phyloP scores from a whole-genome alignment of 1,139 yeast species.

The Suhomyces wounanorum region DNA sequence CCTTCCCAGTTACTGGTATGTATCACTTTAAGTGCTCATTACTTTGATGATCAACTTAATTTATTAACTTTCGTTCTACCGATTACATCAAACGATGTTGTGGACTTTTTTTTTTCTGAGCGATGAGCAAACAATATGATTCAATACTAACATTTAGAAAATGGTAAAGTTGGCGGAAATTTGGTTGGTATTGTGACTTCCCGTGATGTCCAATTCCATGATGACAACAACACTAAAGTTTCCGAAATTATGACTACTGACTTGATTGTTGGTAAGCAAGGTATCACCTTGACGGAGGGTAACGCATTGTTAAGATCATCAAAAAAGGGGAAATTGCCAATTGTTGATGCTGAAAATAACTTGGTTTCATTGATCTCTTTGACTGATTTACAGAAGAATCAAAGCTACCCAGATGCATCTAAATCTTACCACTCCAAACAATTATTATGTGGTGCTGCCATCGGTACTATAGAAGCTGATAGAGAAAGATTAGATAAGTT shows the following conservation, averaged over 20 bases:
- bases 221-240: conserved; percentile 61
- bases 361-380: conserved; percentile 88
- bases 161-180: conserved; percentile 85
- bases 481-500: conserved; percentile 78
- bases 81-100: conserved; percentile 97
- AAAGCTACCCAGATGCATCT: conserved; percentile 90
- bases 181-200: conserved; percentile 94
- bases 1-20: conserved; percentile 99
- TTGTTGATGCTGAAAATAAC: conserved; percentile 75
- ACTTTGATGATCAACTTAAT: conserved; percentile 57
- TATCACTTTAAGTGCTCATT: conserved; percentile 33
- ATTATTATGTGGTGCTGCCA: conserved; percentile 97
- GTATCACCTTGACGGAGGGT: conserved; percentile 82
- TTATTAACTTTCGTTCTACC: conserved; percentile 99
- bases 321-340: conserved; percentile 97
- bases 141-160: conserved; percentile 54
- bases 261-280: conserved; percentile 78
- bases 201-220: conserved; percentile 95
- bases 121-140: not conserved
- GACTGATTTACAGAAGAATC: conserved; percentile 96
- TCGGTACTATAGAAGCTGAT: conserved; percentile 92
- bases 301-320: conserved; percentile 87
- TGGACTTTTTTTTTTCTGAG: conserved; percentile 54
- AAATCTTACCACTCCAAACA: conserved; percentile 93
- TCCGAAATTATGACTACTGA: conserved; percentile 89